phyloP scores from a whole-genome alignment of 768 basidiomycete genomes.

The Galerina sulciceps region DNA sequence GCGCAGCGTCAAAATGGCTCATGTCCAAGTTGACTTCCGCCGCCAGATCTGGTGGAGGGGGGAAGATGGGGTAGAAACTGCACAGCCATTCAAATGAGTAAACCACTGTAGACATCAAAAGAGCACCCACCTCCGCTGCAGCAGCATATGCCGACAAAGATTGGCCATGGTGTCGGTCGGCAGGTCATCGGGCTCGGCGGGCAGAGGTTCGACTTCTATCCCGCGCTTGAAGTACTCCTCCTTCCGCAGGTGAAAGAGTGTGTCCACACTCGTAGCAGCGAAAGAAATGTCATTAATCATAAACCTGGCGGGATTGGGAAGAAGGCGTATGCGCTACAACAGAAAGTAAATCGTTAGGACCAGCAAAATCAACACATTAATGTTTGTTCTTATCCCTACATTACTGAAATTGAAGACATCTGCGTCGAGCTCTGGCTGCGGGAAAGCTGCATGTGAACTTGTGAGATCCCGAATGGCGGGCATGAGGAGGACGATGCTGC shows the following conservation, averaged over 20 bases:
- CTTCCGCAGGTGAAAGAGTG: constrained; percentile 85
- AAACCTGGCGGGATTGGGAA: constrained; percentile 90
- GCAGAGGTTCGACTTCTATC: constrained; percentile 58
- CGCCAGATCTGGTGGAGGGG: constrained; percentile 73
- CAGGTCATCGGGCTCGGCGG: constrained; percentile 44
- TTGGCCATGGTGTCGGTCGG: constrained; percentile 78
- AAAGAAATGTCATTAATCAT: constrained; percentile 85
- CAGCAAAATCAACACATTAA: background rate
- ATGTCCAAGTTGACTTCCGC: constrained; percentile 91
- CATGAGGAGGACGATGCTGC: constrained; percentile 75
- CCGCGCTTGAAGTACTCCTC: constrained; percentile 79
- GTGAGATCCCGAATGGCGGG: constrained; percentile 85
- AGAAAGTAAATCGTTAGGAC: background rate
- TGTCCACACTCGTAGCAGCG: constrained; percentile 82
- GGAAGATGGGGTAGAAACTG: constrained; percentile 97
- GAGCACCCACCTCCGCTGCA: constrained; percentile 76
- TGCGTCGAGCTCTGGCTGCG: constrained; percentile 68
- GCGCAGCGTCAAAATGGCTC: constrained; percentile 63
- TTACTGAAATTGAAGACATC: constrained; percentile 49
- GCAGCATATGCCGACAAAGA: constrained; percentile 77
- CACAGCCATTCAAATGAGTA: background rate
- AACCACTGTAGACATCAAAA: background rate
- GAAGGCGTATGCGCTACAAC: constrained; percentile 69
- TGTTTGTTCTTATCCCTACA: constrained; percentile 39
- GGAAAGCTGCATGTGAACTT: constrained; percentile 81